These are phyloP conservation scores for Cercospora sp. DNA, from an alignment of 2,329 filamentous ascomycete genomes.

Conservation along the genomic window DNA sequence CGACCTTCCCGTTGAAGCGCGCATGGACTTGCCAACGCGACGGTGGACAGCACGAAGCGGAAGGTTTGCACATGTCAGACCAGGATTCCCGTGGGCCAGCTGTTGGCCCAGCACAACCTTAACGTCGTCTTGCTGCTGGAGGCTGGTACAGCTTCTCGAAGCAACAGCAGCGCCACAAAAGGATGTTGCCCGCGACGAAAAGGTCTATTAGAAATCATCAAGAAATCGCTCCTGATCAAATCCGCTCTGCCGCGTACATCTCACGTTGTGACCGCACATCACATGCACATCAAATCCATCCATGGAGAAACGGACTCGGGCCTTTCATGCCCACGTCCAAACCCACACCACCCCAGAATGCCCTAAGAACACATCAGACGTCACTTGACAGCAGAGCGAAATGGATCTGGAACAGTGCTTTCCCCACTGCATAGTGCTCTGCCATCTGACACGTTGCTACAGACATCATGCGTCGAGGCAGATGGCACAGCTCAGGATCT, in stretches of 20 bases:
- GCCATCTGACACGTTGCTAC: too few relatives aligned
- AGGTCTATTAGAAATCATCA: background rate
- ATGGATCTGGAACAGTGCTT: background rate
- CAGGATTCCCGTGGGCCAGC: background rate
- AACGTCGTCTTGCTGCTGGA: background rate
- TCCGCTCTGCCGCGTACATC: background rate
- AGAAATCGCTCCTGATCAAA: background rate
- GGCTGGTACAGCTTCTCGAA: background rate
- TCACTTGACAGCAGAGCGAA: background rate
- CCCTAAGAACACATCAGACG: background rate
- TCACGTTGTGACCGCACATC: background rate
- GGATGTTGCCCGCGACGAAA: background rate
- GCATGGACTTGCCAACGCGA: background rate
- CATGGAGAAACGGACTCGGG: background rate
- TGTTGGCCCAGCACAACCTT: background rate
- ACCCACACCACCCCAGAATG: background rate
- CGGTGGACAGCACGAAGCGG: background rate
- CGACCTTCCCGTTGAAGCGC: constrained; percentile 1
- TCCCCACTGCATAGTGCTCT: too few relatives aligned
- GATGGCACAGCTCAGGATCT: background rate
- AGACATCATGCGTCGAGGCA: too few relatives aligned
- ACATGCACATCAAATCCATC: background rate
- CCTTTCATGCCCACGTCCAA: background rate
- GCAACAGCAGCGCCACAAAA: background rate
- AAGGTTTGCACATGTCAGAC: constrained; percentile 3